Conservation (phyloP, 176 grass and related monocot genomes). For the Secale cereale region DNA sequence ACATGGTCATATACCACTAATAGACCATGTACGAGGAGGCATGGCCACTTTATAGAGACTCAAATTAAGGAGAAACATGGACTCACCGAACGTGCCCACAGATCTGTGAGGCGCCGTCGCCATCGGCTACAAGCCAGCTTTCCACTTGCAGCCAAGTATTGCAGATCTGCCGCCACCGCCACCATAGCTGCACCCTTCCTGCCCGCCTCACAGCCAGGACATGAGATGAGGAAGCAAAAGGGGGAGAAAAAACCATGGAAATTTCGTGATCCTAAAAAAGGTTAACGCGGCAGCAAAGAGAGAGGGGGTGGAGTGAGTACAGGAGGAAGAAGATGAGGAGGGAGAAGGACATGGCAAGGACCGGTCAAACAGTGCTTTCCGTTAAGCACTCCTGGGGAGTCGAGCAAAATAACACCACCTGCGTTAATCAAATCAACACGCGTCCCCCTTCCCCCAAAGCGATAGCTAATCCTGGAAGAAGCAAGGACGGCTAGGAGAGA, state of each 20-base stretch:
- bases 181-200: conserved; percentile 2
- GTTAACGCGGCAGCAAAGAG: background rate
- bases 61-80: background rate
- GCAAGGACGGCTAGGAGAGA: conserved; percentile 15
- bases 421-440: conserved; percentile 42
- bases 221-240: conserved; percentile 10
- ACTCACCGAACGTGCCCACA: conserved; percentile 24
- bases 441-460: background rate
- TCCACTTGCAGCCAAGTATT: background rate
- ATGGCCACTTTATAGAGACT: background rate
- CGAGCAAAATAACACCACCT: conserved; percentile 20
- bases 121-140: background rate
- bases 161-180: conserved; percentile 22
- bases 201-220: background rate
- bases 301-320: background rate
- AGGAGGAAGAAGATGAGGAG: background rate
- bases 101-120: conserved; percentile 29
- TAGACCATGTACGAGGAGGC: conserved; percentile 3
- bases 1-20: background rate
- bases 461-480: conserved; percentile 21
- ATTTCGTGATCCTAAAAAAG: background rate
- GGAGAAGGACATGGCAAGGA: conserved; percentile 5
- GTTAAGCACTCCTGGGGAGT: conserved; percentile 33
- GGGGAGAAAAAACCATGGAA: background rate
- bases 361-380: conserved; percentile 55